Percentiles rank a stretch among this genome's conserved stretches.
These are phyloP conservation scores for Fusarium guadeloupense DNA, from an alignment of 2,329 filamentous ascomycete genomes.

Conservation along the genomic window DNA sequence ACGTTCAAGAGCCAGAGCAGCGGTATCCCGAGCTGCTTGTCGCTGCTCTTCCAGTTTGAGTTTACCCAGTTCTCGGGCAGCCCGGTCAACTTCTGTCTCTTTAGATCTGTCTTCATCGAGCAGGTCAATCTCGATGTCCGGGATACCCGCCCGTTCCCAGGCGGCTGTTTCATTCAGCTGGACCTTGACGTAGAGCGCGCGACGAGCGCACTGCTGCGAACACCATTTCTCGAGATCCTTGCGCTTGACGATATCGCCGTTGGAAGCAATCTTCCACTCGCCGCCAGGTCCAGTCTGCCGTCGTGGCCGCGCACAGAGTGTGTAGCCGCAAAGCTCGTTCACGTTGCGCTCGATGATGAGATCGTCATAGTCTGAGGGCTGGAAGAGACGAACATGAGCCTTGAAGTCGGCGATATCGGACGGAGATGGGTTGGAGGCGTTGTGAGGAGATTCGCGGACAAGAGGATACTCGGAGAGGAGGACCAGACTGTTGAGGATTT, in stretches of 20 bases:
- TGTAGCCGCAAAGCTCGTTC: constrained; percentile 83
- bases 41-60: constrained; percentile 57
- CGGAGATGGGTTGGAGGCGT: constrained; percentile 60
- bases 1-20: constrained; percentile 62
- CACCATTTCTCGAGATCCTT: constrained; percentile 89
- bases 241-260: constrained; percentile 71
- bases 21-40: constrained; percentile 51
- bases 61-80: constrained; percentile 52
- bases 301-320: constrained; percentile 75
- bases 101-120: constrained; percentile 70
- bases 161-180: constrained; percentile 87
- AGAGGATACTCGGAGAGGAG: constrained; percentile 71
- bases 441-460: constrained; percentile 44
- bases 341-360: constrained; percentile 90
- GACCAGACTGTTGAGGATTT: constrained; percentile 78
- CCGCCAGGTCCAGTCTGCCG: constrained; percentile 64
- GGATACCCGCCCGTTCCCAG: constrained; percentile 77
- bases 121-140: constrained; percentile 67
- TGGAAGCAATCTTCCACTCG: constrained; percentile 72
- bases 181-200: constrained; percentile 86
- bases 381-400: constrained; percentile 74
- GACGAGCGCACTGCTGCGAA: constrained; percentile 77
- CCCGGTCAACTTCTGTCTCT: constrained; percentile 54
- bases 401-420: constrained; percentile 74
- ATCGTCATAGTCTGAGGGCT: constrained; percentile 88